Conservation (phyloP, 2,329 filamentous ascomycete species). For the Cadophora sp. region DNA sequence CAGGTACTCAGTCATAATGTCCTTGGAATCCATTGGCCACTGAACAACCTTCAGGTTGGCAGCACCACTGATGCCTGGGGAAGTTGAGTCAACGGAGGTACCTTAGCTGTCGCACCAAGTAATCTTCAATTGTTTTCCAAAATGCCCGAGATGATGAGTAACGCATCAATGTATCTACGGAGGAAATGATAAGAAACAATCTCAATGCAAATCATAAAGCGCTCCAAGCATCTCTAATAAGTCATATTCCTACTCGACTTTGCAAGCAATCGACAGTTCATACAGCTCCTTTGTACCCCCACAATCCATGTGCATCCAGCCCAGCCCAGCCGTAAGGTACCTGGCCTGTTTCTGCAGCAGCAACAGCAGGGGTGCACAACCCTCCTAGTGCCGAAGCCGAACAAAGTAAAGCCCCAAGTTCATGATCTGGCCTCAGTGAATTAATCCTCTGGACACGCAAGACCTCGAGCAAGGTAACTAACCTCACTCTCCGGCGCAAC, state of each 20-base stretch:
- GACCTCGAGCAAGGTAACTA: background rate
- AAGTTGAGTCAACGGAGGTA: background rate
- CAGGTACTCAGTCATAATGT: too few species aligned
- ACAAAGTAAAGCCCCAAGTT: conserved; percentile 6
- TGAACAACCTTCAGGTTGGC: background rate
- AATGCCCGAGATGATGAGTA: too few species aligned
- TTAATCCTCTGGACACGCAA: conserved; percentile 15
- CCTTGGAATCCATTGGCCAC: background rate
- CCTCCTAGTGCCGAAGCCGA: conserved; percentile 18
- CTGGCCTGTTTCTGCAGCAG: background rate
- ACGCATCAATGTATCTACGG: too few species aligned
- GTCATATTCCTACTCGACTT: too few species aligned
- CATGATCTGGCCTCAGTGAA: conserved; percentile 21
- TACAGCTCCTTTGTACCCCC: too few species aligned
- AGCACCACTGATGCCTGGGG: background rate
- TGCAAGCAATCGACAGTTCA: too few species aligned
- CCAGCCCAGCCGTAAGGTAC: too few species aligned
- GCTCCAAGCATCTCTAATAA: too few species aligned
- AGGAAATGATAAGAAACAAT: too few species aligned
- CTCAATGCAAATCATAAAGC: too few species aligned
- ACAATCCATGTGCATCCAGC: too few species aligned
- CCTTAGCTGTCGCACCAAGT: background rate
- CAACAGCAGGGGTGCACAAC: conserved; percentile 1
- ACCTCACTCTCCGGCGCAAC: conserved; percentile 18
- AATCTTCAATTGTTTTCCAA: background rate